Percentiles rank a stretch among this genome's conserved stretches.
Conservation (phyloP, 768 basidiomycete genomes). For the Solioccasus polychromus region DNA sequence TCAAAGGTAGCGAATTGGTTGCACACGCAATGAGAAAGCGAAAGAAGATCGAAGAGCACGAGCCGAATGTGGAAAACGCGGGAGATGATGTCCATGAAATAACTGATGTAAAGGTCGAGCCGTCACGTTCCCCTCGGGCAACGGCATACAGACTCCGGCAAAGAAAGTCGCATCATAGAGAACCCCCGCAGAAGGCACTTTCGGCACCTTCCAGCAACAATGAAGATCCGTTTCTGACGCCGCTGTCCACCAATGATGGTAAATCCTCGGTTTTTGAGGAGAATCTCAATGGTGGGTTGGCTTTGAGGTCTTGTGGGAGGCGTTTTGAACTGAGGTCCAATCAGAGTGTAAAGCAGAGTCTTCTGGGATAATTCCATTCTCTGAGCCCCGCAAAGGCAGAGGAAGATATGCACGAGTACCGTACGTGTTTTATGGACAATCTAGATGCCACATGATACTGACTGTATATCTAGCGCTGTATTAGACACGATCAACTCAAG, state of each 20-base stretch:
- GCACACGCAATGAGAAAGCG: slow-evolving; percentile 28
- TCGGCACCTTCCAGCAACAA: slow-evolving; percentile 3
- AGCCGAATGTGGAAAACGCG: slow-evolving; percentile 8
- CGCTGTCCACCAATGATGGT: not conserved
- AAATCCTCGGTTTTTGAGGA: not conserved
- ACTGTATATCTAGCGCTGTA: slow-evolving; percentile 17
- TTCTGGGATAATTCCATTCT: slow-evolving; percentile 6
- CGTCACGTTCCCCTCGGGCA: slow-evolving; percentile 1
- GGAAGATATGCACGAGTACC: slow-evolving; percentile 53
- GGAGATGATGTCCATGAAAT: slow-evolving; percentile 6
- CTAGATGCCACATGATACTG: not conserved
- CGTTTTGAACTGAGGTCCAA: no score
- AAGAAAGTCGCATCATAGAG: slow-evolving; percentile 18
- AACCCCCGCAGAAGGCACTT: slow-evolving; percentile 6
- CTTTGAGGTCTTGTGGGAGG: not conserved
- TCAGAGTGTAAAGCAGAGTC: slow-evolving; percentile 13
- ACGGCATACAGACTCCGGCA: slow-evolving; percentile 5
- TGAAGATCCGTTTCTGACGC: slow-evolving; percentile 10
- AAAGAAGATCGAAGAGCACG: slow-evolving; percentile 23
- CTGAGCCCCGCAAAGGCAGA: slow-evolving; percentile 45
- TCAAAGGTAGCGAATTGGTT: slow-evolving; percentile 30
- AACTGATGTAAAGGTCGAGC: not conserved
- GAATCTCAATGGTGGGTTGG: slow-evolving; percentile 13
- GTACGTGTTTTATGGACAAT: slow-evolving; percentile 25
- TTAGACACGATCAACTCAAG: slow-evolving; percentile 55